Evolutionary conservation across 2,329 filamentous ascomycete genomes (phyloP).

Genomic region (Colletotrichum godetiae): DNA sequence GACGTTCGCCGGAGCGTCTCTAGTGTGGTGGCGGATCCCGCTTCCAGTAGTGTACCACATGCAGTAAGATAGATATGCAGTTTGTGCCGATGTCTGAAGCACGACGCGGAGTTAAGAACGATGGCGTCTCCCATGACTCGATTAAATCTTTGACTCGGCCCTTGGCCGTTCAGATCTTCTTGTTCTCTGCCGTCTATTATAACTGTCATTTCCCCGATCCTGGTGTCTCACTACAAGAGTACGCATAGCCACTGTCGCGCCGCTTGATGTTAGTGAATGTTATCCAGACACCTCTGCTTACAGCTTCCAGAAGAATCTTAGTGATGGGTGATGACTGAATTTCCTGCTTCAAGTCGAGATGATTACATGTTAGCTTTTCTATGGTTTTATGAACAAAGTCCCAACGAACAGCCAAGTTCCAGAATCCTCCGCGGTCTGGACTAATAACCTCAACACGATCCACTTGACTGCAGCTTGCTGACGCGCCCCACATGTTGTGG

Average conservation of each 20-base stretch:
- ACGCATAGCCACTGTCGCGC: too few species aligned
- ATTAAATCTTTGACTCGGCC: background rate
- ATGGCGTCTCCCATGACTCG: conserved; percentile 21
- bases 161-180: background rate
- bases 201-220: background rate
- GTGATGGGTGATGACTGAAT: too few species aligned
- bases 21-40: conserved; percentile 24
- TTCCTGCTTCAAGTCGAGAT: too few species aligned
- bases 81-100: conserved; percentile 6
- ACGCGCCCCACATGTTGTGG: conserved; percentile 10
- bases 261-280: too few species aligned
- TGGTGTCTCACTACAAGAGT: background rate
- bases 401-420: background rate
- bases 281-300: too few species aligned
- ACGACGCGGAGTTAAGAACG: conserved; percentile 17
- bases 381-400: too few species aligned
- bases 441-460: background rate
- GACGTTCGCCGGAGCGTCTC: conserved; percentile 3
- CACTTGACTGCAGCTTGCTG: conserved; percentile 23
- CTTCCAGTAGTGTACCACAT: background rate
- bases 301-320: too few species aligned
- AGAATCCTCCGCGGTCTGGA: background rate
- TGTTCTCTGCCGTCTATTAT: background rate
- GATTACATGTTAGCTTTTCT: too few species aligned
- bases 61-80: too few species aligned